Conservation (phyloP, 208 protist genomes). For the Trypanosomatidae sp. region DNA sequence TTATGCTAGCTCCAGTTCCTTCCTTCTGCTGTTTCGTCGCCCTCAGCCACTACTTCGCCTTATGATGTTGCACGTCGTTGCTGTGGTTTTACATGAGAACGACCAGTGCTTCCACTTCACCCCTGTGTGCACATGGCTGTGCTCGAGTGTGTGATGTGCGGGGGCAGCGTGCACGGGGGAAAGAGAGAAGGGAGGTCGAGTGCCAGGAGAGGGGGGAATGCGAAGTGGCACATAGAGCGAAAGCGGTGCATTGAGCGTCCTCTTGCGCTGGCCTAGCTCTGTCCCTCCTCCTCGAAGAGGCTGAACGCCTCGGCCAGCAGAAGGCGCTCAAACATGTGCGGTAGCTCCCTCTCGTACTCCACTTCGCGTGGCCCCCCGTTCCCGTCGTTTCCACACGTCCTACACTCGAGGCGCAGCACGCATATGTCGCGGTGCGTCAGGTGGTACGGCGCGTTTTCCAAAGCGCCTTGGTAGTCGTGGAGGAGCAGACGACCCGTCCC, state of each 20-base stretch:
- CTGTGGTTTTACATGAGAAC: conserved; percentile 2
- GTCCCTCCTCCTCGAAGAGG: conserved; percentile 54
- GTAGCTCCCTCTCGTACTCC: conserved; percentile 75
- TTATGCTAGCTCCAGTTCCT: neutral
- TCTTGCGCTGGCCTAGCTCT: neutral
- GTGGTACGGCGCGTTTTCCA: conserved; percentile 77
- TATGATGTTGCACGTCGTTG: neutral
- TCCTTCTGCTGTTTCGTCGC: neutral
- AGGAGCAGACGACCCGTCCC: conserved; percentile 61
- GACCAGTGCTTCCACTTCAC: neutral
- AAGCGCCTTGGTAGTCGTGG: conserved; percentile 53
- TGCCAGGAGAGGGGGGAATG: neutral
- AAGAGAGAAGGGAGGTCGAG: neutral
- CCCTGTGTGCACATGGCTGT: neutral
- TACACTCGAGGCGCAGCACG: conserved; percentile 68
- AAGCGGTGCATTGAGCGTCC: neutral
- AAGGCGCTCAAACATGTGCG: conserved; percentile 73
- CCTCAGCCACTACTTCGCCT: neutral
- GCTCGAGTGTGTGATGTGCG: neutral
- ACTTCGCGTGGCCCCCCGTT: conserved; percentile 37
- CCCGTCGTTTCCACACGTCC: conserved; percentile 24
- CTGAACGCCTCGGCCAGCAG: conserved; percentile 68
- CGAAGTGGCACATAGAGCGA: neutral
- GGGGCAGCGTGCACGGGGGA: neutral
- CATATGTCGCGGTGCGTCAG: conserved; percentile 82